Base-by-base conservation (phyloP, 2,329 filamentous ascomycete genomes). In the Ophiocordyceps sinensis region DNA sequence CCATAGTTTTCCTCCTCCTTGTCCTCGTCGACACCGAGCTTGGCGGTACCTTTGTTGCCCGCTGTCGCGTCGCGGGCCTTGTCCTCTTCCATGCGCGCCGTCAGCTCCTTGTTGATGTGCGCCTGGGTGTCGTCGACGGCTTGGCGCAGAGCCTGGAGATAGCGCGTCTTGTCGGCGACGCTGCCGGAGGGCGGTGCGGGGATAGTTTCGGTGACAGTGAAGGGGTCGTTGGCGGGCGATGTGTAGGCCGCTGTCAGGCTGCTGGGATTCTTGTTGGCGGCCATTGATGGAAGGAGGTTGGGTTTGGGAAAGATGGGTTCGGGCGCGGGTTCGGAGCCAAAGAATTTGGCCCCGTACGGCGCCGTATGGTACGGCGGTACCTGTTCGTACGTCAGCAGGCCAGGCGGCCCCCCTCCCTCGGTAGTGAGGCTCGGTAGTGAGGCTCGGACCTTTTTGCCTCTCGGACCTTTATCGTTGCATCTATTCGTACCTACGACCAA, bases 1-100 rank as follows among this genome's bases (percentile, higher is more conserved):
- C 86, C 87, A 56, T 94, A 94, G 55, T 87, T 82, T 52, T 84
- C 76, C 54, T 86, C 83, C 54, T 79, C 77, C 46, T 72, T 70
- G 11, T 59, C 66, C 44, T 79, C 75, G 44, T 76, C 70, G 10
- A 66, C 52, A 44, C 53, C 38, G 44, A 53, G 44, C 30, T 37
- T 47, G 19, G 43, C 52, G 3, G 32, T 12, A 5, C 5, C 6
- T 3, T 31, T n/a, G 19, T 30, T 19, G 6, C 36, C 36, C 1
- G 41, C 30, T 1, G 59, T 57, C 1, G 60, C 61, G 14, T 67
- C 68, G 13, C 64, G 62, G 9, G 61, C 63, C 54, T 79, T 82
- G 55, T 87, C 82, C 45, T 82, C 70, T 31, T 80, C 81, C 84
- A 88, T 88, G 43, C 79, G 75, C 40, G 66, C 57, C 5, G 84